These are phyloP conservation scores for Crithidia thermophila DNA, from an alignment of 208 protist genomes.

Conservation along the genomic window DNA sequence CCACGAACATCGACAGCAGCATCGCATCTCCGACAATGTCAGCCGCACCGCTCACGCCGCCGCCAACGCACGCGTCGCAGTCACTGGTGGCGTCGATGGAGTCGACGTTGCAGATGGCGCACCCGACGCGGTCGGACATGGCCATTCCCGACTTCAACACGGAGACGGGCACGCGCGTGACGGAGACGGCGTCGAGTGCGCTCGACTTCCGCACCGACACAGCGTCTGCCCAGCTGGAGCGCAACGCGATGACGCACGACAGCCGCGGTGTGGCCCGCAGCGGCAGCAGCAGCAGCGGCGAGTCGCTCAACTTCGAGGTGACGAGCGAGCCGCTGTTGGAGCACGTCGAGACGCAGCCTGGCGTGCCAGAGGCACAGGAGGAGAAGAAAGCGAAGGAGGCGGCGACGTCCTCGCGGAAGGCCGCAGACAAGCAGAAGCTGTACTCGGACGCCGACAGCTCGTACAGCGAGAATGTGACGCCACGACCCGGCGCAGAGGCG, in stretches of 20 bases:
- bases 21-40: not conserved
- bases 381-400: not conserved
- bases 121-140: slow-evolving; percentile 2
- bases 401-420: not conserved
- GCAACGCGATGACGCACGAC: not conserved
- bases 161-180: slow-evolving; percentile 12
- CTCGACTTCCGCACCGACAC: slow-evolving; percentile 18
- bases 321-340: not conserved
- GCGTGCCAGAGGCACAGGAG: not conserved
- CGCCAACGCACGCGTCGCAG: no score
- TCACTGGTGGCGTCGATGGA: no score
- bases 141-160: slow-evolving; percentile 3
- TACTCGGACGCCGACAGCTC: slow-evolving; percentile 13
- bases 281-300: no score
- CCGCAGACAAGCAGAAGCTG: not conserved
- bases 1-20: not conserved
- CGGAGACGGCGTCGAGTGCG: slow-evolving; percentile 9
- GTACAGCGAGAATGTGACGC: slow-evolving; percentile 12
- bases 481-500: not conserved
- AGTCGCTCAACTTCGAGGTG: slow-evolving; percentile 1
- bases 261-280: no score
- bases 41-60: no score
- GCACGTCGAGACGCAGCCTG: no score
- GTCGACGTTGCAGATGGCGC: no score
- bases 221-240: slow-evolving; percentile 7